phyloP scores from a whole-genome alignment of 257 asterid genomes.

The Nicotiana noctiflora region DNA sequence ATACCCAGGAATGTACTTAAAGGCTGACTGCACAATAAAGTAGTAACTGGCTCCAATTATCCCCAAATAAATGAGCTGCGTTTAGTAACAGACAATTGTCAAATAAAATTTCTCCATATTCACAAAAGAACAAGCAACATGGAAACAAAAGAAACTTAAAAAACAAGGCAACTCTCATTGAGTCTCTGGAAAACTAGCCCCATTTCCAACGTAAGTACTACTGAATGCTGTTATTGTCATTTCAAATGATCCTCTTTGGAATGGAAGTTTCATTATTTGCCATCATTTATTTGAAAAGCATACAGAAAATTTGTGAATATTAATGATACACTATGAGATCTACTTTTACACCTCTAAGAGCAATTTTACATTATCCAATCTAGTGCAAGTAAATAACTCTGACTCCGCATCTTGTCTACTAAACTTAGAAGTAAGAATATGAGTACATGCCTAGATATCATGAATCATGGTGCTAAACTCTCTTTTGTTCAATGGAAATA shows the following conservation, averaged over 20 bases:
- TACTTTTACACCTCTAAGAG: background rate
- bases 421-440: background rate
- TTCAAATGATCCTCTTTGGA: background rate
- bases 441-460: no score
- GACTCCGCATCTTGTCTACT: background rate
- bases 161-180: background rate
- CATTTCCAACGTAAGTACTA: background rate
- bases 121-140: background rate
- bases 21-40: constrained; percentile 53
- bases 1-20: constrained; percentile 84
- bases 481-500: no score
- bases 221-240: background rate
- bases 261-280: background rate
- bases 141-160: background rate
- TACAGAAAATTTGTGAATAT: background rate
- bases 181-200: background rate
- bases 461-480: no score
- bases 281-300: background rate
- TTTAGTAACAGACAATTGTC: constrained; percentile 15
- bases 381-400: background rate
- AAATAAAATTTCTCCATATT: constrained; percentile 8
- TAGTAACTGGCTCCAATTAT: constrained; percentile 80
- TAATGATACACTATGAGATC: background rate
- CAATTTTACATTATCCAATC: background rate
- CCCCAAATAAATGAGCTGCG: constrained; percentile 74